These are phyloP conservation scores for Cunninghamia lanceolata DNA, from an alignment of 75 land plant genomes.

Conservation along the genomic window DNA sequence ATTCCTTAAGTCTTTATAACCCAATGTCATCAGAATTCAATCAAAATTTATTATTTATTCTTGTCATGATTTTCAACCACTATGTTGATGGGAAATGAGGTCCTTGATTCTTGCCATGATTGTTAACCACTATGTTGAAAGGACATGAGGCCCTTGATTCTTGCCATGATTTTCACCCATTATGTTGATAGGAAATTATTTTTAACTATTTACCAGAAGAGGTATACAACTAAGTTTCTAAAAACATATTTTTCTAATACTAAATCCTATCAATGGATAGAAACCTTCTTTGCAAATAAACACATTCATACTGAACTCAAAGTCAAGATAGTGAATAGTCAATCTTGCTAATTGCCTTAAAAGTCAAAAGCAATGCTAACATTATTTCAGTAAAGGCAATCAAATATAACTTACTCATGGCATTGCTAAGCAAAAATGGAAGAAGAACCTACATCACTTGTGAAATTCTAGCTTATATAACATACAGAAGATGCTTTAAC, in stretches of 20 bases:
- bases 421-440: background rate
- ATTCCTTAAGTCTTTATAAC: background rate
- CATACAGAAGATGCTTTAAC: background rate
- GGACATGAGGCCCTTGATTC: background rate
- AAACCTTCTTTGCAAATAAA: background rate
- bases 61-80: background rate
- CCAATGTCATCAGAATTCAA: background rate
- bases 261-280: background rate
- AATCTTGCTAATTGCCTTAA: background rate
- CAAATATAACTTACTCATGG: background rate
- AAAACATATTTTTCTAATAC: background rate
- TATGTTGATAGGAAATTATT: background rate
- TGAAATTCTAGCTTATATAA: background rate
- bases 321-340: background rate
- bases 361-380: background rate
- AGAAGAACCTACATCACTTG: background rate
- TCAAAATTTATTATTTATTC: no score
- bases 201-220: background rate
- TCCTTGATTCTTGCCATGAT: background rate
- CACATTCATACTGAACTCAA: background rate
- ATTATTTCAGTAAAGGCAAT: background rate
- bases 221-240: background rate
- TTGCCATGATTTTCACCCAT: background rate
- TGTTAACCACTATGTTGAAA: background rate
- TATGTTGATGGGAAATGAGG: background rate